Evolutionary conservation across 257 asterid genomes (phyloP).

Genomic region (Cordia subcordata): DNA sequence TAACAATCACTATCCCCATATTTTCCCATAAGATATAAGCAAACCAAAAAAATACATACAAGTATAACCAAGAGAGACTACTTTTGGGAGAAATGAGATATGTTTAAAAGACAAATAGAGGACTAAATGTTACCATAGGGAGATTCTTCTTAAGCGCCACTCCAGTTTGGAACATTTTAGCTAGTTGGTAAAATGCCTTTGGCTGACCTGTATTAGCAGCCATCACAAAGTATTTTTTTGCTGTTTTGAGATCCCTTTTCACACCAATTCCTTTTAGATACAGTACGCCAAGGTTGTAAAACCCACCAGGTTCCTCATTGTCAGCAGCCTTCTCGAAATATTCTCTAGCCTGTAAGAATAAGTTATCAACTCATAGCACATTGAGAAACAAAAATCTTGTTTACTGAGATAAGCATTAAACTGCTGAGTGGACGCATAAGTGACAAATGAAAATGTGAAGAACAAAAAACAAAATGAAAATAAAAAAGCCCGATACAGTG

Average conservation of each 20-base stretch:
- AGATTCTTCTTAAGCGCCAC: constrained; percentile 88
- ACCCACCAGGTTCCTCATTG: constrained; percentile 86
- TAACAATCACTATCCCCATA: too few relatives aligned
- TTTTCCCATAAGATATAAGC: too few relatives aligned
- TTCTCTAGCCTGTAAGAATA: constrained; percentile 69
- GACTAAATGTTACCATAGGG: constrained; percentile 48
- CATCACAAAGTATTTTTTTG: constrained; percentile 53
- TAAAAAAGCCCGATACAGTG: not conserved
- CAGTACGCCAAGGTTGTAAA: constrained; percentile 93
- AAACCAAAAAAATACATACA: not conserved
- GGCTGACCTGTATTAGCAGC: constrained; percentile 94
- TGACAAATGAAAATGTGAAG: not conserved
- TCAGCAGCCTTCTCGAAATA: constrained; percentile 95
- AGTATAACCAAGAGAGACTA: not conserved
- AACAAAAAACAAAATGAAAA: not conserved
- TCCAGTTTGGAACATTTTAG: constrained; percentile 96
- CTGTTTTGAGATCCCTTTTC: constrained; percentile 75
- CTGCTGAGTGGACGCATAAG: not conserved
- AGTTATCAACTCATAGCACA: constrained; percentile 5
- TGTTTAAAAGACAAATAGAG: not conserved
- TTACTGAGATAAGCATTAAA: not conserved
- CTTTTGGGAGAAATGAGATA: too few relatives aligned
- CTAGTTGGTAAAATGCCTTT: constrained; percentile 93
- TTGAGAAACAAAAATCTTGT: not conserved
- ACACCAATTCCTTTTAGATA: constrained; percentile 85